These are phyloP conservation scores for Asterionellopsis glacialis DNA, from an alignment of 108 stramenopile species.

Conservation along the genomic window DNA sequence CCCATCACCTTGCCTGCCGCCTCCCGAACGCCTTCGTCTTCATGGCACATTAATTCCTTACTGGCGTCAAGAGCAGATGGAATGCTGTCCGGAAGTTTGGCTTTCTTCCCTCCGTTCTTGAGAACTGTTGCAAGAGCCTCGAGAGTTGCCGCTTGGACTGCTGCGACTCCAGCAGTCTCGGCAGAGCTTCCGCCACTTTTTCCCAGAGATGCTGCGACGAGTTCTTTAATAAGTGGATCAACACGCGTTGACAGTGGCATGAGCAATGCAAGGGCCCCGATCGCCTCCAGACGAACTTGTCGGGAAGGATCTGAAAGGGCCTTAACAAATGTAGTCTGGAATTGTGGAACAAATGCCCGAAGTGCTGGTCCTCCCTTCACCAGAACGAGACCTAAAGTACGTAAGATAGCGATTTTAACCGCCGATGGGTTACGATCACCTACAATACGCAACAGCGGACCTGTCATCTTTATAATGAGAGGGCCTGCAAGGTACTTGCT, in stretches of 20 bases:
- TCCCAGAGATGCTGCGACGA: constrained; percentile 70
- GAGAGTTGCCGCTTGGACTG: constrained; percentile 79
- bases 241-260: constrained; percentile 88
- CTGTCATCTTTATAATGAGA: constrained; percentile 93
- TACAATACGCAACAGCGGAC: constrained; percentile 97
- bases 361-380: constrained; percentile 89
- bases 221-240: constrained; percentile 91
- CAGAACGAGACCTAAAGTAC: constrained; percentile 85
- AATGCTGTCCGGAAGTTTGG: constrained; percentile 78
- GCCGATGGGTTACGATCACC: constrained; percentile 91
- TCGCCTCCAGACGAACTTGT: constrained; percentile 84
- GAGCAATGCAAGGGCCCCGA: constrained; percentile 76
- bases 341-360: constrained; percentile 97
- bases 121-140: constrained; percentile 75
- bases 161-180: constrained; percentile 60
- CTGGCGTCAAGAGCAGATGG: constrained; percentile 78
- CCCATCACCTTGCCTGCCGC: constrained; percentile 82
- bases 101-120: constrained; percentile 70
- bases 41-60: constrained; percentile 51
- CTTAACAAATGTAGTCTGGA: constrained; percentile 99
- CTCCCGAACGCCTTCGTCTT: constrained; percentile 78
- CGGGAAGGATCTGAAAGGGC: constrained; percentile 91
- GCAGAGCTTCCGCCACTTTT: constrained; percentile 27
- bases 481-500: constrained; percentile 87
- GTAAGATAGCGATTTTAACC: constrained; percentile 92